Conservation (phyloP, 2,329 filamentous ascomycete species). For the Cyphellophora europaea region DNA sequence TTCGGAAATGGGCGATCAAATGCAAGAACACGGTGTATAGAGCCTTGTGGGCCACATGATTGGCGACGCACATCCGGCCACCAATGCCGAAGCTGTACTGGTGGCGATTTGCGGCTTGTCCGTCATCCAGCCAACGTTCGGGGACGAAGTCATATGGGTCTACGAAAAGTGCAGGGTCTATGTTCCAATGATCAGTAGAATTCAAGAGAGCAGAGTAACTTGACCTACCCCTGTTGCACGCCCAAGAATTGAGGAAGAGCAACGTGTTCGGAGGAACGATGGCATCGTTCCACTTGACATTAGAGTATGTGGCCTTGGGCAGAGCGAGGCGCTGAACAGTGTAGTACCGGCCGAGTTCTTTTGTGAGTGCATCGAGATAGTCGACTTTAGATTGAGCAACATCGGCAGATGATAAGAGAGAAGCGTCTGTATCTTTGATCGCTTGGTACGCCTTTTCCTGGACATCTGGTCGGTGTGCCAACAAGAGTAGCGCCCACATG, state of each 20-base stretch:
- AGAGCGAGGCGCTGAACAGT: constrained; percentile 54
- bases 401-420: constrained; percentile 48
- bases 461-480: constrained; percentile 51
- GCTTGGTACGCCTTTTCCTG: constrained; percentile 50
- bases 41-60: no score
- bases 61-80: no score
- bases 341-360: constrained; percentile 53
- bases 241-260: constrained; percentile 57
- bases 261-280: constrained; percentile 53
- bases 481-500: constrained; percentile 52
- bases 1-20: no score
- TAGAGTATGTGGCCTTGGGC: constrained; percentile 50
- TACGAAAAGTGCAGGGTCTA: no score
- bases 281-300: constrained; percentile 47
- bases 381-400: constrained; percentile 52
- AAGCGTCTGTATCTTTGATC: constrained; percentile 44
- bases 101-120: no score
- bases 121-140: no score
- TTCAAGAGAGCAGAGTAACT: no score
- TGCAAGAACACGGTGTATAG: no score
- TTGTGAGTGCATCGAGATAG: constrained; percentile 53
- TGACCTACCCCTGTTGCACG: constrained; percentile 49
- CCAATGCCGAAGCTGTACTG: no score
- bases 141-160: no score
- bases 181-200: no score